Conservation (phyloP, 768 basidiomycete species). For the Pleurotus pulmonarius region DNA sequence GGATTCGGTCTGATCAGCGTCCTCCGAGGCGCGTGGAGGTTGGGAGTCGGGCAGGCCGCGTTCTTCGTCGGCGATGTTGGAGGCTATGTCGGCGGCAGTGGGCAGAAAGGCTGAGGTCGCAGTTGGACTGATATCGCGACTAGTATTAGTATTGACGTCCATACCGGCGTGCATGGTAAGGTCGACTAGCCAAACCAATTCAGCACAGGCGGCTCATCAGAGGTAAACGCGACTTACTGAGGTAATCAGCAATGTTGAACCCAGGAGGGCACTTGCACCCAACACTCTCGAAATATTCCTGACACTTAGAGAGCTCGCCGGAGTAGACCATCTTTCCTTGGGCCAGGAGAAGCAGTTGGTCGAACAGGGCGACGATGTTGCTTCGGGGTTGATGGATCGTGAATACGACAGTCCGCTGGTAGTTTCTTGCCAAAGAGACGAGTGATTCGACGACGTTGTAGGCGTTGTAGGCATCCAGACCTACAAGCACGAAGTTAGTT, state of each 20-base stretch:
- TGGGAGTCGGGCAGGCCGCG: constrained; percentile 35
- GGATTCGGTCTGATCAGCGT: constrained; percentile 50
- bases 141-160: constrained; percentile 23
- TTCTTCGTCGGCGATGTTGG: constrained; percentile 66
- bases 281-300: constrained; percentile 75
- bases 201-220: neutral
- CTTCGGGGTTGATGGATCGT: constrained; percentile 98
- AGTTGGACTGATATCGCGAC: constrained; percentile 36
- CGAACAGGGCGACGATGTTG: constrained; percentile 95
- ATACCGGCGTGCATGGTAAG: constrained; percentile 60
- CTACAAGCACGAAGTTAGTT: constrained; percentile 28
- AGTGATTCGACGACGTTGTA: constrained; percentile 91
- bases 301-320: constrained; percentile 71
- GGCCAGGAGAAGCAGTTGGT: constrained; percentile 84
- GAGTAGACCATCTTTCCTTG: constrained; percentile 84
- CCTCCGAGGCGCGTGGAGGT: constrained; percentile 34
- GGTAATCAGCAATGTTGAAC: constrained; percentile 95
- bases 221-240: constrained; percentile 56
- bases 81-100: constrained; percentile 29
- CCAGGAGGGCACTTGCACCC: constrained; percentile 87
- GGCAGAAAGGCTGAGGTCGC: constrained; percentile 33
- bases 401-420: constrained; percentile 93
- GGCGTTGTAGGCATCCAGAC: constrained; percentile 93
- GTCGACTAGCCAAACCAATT: constrained; percentile 46
- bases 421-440: constrained; percentile 78